Evolutionary conservation across 768 basidiomycete genomes (phyloP).

Genomic region (Amanita molliuscula): DNA sequence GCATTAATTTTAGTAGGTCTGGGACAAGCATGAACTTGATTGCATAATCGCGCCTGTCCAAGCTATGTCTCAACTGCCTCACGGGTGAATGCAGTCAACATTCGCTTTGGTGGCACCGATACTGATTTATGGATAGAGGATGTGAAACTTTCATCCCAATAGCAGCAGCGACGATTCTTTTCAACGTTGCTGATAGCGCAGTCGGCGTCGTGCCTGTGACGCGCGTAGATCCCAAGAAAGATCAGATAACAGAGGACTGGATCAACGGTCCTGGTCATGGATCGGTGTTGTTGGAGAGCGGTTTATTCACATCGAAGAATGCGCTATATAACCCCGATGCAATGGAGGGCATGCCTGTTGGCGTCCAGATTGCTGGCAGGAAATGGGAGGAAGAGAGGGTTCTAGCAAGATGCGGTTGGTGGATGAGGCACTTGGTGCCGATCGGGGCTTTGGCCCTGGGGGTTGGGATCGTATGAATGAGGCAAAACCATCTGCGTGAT

Average conservation of each 20-base stretch:
- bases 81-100: conserved; percentile 34
- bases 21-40: conserved; percentile 61
- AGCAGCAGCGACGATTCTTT: conserved; percentile 50
- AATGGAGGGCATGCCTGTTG: conserved; percentile 74
- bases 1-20: conserved; percentile 38
- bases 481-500: not conserved
- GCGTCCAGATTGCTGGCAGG: conserved; percentile 70
- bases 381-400: conserved; percentile 83
- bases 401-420: conserved; percentile 66
- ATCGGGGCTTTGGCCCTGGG: conserved; percentile 63
- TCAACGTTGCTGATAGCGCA: conserved; percentile 68
- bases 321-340: conserved; percentile 53
- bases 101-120: not conserved
- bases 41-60: conserved; percentile 69
- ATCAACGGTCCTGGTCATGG: conserved; percentile 36
- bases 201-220: conserved; percentile 75
- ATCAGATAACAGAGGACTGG: conserved; percentile 56
- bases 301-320: conserved; percentile 42
- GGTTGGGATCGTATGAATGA: conserved; percentile 24
- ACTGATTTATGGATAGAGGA: conserved; percentile 24
- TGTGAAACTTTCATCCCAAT: conserved; percentile 42
- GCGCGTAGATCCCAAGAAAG: conserved; percentile 54
- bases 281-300: conserved; percentile 48
- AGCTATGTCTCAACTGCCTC: conserved; percentile 61
- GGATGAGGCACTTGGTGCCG: conserved; percentile 52